These are phyloP conservation scores for Posidonia oceanica DNA, from an alignment of 116 monocot species.

Conservation along the genomic window DNA sequence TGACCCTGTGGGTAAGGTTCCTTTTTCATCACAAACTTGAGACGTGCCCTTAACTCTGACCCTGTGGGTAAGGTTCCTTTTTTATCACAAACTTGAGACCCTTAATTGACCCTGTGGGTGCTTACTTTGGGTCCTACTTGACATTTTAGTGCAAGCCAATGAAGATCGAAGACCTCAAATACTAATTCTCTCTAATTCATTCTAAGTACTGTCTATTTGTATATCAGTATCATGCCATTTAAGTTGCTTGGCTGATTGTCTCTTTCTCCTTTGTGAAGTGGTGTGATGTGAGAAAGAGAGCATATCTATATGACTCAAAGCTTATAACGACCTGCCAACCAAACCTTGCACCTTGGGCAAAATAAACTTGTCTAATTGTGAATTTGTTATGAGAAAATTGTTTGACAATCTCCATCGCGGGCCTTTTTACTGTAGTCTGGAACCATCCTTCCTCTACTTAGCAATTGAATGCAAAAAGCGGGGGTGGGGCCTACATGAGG, in stretches of 20 bases:
- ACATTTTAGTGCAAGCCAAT: neutral
- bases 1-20: too few relatives aligned
- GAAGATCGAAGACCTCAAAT: neutral
- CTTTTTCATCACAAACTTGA: neutral
- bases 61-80: neutral
- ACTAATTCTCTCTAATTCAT: neutral
- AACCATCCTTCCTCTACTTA: too few relatives aligned
- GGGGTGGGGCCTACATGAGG: too few relatives aligned
- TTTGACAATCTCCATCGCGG: too few relatives aligned
- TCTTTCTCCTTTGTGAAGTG: neutral
- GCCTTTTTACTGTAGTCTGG: too few relatives aligned
- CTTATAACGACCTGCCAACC: slow-evolving; percentile 1
- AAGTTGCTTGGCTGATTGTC: neutral
- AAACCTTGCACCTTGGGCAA: neutral
- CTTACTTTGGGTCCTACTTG: neutral
- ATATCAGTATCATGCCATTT: neutral
- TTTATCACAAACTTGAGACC: neutral
- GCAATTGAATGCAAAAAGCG: too few relatives aligned
- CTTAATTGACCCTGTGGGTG: neutral
- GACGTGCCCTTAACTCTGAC: neutral
- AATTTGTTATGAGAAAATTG: too few relatives aligned
- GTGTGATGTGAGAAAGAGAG: neutral
- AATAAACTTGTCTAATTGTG: too few relatives aligned
- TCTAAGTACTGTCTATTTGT: neutral
- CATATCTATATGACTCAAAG: neutral